phyloP scores from a whole-genome alignment of 2,329 filamentous ascomycete species.

The Aspergillus quadrilineatus region DNA sequence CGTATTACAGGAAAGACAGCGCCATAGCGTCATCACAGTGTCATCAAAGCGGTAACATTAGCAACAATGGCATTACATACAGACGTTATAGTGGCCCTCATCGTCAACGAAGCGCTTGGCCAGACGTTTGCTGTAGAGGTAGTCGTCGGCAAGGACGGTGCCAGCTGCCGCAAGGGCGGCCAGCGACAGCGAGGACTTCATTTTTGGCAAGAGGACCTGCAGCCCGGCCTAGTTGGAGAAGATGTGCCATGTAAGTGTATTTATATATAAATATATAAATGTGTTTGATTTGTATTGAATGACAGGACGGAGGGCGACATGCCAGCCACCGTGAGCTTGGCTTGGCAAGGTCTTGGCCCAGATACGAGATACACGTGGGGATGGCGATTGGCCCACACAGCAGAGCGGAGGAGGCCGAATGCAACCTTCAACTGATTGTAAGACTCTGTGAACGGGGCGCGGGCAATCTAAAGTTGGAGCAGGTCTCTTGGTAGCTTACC shows the following conservation, averaged over 20 bases:
- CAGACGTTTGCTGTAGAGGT: constrained; percentile 6
- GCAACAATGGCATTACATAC: neutral
- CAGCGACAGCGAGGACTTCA: constrained; percentile 6
- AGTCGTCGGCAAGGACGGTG: constrained; percentile 2
- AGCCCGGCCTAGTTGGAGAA: neutral
- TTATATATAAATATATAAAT: too few relatives aligned
- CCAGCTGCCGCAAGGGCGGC: constrained; percentile 1
- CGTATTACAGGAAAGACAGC: too few relatives aligned
- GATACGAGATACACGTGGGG: neutral
- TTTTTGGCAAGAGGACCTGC: neutral
- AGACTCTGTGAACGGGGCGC: too few relatives aligned
- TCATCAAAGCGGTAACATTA: neutral
- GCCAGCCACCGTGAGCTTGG: neutral
- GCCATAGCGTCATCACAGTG: too few relatives aligned
- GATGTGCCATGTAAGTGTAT: too few relatives aligned
- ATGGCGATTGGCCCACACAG: neutral
- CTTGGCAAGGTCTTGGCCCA: neutral
- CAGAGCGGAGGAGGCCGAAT: neutral
- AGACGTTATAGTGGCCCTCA: constrained; percentile 6
- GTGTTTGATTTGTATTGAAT: too few relatives aligned
- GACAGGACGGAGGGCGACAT: neutral
- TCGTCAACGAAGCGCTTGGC: constrained; percentile 4
- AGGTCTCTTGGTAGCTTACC: too few relatives aligned
- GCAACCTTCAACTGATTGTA: neutral
- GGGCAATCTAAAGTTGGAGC: too few relatives aligned